phyloP scores from a whole-genome alignment of 495 filamentous ascomycete genomes.

The Apodospora peruviana region DNA sequence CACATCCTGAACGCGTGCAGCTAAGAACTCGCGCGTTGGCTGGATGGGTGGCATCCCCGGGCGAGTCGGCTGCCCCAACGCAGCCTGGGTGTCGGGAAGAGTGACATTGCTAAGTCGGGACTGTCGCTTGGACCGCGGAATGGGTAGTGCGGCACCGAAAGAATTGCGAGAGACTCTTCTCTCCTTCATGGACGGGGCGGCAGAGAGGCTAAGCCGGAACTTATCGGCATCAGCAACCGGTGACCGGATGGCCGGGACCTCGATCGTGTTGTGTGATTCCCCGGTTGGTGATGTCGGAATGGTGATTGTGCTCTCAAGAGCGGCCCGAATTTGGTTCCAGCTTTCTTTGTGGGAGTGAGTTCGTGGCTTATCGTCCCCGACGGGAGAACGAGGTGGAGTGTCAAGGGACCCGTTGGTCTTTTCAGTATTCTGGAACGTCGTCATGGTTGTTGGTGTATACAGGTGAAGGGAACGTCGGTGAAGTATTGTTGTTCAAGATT shows the following conservation, averaged over 20 bases:
- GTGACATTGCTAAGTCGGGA: slow-evolving; percentile 57
- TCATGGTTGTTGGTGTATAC: too few relatives aligned
- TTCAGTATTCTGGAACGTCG: too few relatives aligned
- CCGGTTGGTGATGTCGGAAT: slow-evolving; percentile 17
- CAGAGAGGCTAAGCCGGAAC: slow-evolving; percentile 70
- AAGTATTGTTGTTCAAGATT: too few relatives aligned
- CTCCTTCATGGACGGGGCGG: slow-evolving; percentile 60
- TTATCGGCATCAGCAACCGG: slow-evolving; percentile 62
- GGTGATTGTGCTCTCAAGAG: neutral
- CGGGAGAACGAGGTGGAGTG: too few relatives aligned
- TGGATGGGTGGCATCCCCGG: slow-evolving; percentile 46
- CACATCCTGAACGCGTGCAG: slow-evolving; percentile 68
- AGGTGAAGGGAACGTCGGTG: too few relatives aligned
- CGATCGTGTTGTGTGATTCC: slow-evolving; percentile 46
- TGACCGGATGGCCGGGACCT: slow-evolving; percentile 66
- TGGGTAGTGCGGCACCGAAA: slow-evolving; percentile 71
- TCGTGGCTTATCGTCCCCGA: too few relatives aligned
- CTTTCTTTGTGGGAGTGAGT: neutral
- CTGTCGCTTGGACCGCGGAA: slow-evolving; percentile 64
- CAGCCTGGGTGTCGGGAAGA: slow-evolving; percentile 33
- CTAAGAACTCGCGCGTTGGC: slow-evolving; percentile 62
- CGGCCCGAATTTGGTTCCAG: neutral
- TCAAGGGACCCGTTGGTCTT: too few relatives aligned
- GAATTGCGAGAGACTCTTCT: slow-evolving; percentile 71
- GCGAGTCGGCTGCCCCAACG: slow-evolving; percentile 21